phyloP scores from a whole-genome alignment of 2,329 filamentous ascomycete genomes.

The Fusarium annulatum region DNA sequence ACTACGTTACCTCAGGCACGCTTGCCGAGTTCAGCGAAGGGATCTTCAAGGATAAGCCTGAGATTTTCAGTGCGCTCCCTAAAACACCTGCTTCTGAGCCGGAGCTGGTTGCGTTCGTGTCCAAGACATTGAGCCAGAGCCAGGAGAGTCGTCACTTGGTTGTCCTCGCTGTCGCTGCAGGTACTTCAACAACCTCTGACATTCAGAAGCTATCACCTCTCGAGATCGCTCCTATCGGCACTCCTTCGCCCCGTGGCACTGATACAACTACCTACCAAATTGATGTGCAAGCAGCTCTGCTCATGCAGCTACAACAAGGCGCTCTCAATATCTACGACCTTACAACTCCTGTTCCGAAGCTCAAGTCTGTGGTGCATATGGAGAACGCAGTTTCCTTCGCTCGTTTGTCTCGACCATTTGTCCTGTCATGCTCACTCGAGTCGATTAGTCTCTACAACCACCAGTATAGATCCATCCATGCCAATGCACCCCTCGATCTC shows the following conservation, averaged over 20 bases:
- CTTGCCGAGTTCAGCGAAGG: conserved; percentile 63
- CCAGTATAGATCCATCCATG: conserved; percentile 72
- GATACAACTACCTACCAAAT: conserved; percentile 60
- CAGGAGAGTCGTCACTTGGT: conserved; percentile 48
- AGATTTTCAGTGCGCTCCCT: conserved; percentile 63
- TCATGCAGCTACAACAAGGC: conserved; percentile 69
- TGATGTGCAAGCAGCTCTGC: conserved; percentile 70
- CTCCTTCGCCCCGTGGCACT: conserved; percentile 29
- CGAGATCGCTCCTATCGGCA: conserved; percentile 53
- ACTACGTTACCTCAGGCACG: conserved; percentile 60
- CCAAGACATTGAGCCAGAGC: conserved; percentile 49
- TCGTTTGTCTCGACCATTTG: conserved; percentile 72
- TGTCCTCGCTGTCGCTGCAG: conserved; percentile 49
- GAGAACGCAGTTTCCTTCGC: conserved; percentile 70
- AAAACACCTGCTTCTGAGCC: conserved; percentile 59
- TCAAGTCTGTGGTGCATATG: conserved; percentile 65
- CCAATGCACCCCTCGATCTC: conserved; percentile 58
- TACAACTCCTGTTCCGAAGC: conserved; percentile 69
- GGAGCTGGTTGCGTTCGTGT: conserved; percentile 67
- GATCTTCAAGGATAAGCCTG: conserved; percentile 65
- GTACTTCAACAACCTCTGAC: conserved; percentile 39
- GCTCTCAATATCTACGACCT: conserved; percentile 72
- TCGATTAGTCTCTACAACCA: conserved; percentile 75
- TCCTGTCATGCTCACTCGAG: conserved; percentile 69
- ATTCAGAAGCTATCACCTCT: conserved; percentile 53